Conservation (phyloP, 2,329 filamentous ascomycete genomes). For the Leptographium radiaticola region DNA sequence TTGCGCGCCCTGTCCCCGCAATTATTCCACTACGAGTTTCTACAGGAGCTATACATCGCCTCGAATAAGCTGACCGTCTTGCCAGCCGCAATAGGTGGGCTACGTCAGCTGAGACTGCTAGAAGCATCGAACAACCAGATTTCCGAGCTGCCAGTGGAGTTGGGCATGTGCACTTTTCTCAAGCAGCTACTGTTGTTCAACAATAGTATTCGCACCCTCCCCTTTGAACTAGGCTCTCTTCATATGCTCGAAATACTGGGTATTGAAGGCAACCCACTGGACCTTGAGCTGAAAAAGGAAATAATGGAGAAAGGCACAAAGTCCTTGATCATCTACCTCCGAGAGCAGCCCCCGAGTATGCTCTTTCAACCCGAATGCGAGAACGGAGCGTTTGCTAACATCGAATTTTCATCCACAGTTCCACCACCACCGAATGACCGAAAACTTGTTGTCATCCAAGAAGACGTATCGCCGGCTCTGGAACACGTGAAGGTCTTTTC, state of each 20-base stretch:
- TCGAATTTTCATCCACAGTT: slow-evolving; percentile 25
- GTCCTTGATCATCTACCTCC: slow-evolving; percentile 67
- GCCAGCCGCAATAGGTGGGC: slow-evolving; percentile 67
- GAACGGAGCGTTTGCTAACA: background rate
- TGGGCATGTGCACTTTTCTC: slow-evolving; percentile 93
- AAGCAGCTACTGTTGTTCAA: slow-evolving; percentile 80
- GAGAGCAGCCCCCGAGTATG: slow-evolving; percentile 76
- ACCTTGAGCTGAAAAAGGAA: slow-evolving; percentile 62
- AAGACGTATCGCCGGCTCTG: slow-evolving; percentile 42
- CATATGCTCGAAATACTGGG: slow-evolving; percentile 82
- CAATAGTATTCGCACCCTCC: slow-evolving; percentile 72
- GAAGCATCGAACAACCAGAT: slow-evolving; percentile 86
- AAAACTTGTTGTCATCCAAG: slow-evolving; percentile 65
- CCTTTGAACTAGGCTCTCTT: slow-evolving; percentile 76
- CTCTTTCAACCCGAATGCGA: background rate
- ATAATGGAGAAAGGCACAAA: slow-evolving; percentile 81
- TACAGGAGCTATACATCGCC: slow-evolving; percentile 84
- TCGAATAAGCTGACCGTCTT: slow-evolving; percentile 78
- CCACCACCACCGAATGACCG: slow-evolving; percentile 65
- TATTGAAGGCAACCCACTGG: slow-evolving; percentile 81
- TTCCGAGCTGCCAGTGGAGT: slow-evolving; percentile 68
- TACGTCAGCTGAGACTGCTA: slow-evolving; percentile 69
- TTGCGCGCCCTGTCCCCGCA: slow-evolving; percentile 67
- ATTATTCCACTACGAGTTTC: slow-evolving; percentile 77
- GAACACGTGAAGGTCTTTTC: slow-evolving; percentile 77